phyloP scores from a whole-genome alignment of 1,284 basidiomycete genomes.

The Leucoagaricus sp. region DNA sequence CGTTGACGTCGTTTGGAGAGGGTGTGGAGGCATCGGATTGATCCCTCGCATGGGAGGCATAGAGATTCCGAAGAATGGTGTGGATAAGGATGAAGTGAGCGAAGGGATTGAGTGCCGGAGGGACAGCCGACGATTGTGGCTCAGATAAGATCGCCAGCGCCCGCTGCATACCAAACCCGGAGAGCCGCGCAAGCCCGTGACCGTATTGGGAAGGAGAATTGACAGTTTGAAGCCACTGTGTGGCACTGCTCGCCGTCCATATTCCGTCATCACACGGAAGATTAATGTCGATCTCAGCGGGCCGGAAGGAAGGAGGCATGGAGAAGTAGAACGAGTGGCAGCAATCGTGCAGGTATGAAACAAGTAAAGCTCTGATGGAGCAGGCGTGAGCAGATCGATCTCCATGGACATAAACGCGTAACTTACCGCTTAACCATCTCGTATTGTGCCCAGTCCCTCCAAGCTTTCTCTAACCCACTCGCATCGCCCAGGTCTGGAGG shows the following conservation, averaged over 20 bases:
- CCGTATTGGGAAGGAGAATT: conserved; percentile 48
- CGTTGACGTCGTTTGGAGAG: neutral
- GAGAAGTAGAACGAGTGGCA: conserved; percentile 57
- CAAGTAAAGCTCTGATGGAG: conserved; percentile 21
- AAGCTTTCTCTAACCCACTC: conserved; percentile 41
- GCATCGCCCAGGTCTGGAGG: conserved; percentile 41
- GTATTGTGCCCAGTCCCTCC: conserved; percentile 56
- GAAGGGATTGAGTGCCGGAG: conserved; percentile 48
- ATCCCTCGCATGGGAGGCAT: conserved; percentile 15
- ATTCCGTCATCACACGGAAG: conserved; percentile 57
- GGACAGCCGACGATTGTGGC: conserved; percentile 31
- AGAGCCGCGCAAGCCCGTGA: conserved; percentile 37
- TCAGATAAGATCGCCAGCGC: conserved; percentile 38
- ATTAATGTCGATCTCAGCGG: conserved; percentile 48
- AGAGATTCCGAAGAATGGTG: conserved; percentile 52
- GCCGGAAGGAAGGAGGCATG: conserved; percentile 46
- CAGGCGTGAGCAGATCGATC: conserved; percentile 4
- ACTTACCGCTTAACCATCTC: conserved; percentile 59
- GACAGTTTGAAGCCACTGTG: conserved; percentile 49
- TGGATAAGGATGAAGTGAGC: conserved; percentile 65
- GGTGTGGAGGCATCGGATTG: conserved; percentile 2
- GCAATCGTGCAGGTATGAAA: conserved; percentile 61
- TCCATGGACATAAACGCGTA: conserved; percentile 12
- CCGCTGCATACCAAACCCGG: conserved; percentile 43
- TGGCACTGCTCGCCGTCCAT: conserved; percentile 50